A percentile compares a stretch with the other conserved stretches of the same genome.
phyloP scores from a whole-genome alignment of 1,284 basidiomycete species.

The Microstroma glucosiphilum region DNA sequence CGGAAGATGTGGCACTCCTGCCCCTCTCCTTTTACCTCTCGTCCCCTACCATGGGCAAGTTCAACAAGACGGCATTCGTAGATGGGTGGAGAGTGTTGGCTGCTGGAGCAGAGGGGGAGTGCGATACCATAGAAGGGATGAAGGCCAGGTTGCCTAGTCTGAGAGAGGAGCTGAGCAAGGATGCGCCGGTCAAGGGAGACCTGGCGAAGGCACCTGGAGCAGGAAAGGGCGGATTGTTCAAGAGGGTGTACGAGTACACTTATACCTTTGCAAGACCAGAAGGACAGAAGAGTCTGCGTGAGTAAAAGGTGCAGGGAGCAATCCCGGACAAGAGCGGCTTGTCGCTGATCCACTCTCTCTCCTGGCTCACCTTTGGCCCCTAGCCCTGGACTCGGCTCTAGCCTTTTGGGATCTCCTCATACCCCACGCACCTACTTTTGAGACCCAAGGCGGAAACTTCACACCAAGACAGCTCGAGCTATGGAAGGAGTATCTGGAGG shows the following conservation, averaged over 20 bases:
- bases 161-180: slow-evolving; percentile 27
- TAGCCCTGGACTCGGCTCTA: slow-evolving; percentile 67
- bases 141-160: slow-evolving; percentile 26
- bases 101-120: slow-evolving; percentile 8
- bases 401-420: slow-evolving; percentile 81
- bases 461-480: slow-evolving; percentile 62
- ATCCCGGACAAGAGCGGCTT: background rate
- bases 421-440: slow-evolving; percentile 67
- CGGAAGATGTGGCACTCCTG: slow-evolving; percentile 41
- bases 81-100: slow-evolving; percentile 43
- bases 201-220: slow-evolving; percentile 14
- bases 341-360: background rate
- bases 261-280: slow-evolving; percentile 76
- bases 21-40: slow-evolving; percentile 47
- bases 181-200: slow-evolving; percentile 28
- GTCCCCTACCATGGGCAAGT: slow-evolving; percentile 39
- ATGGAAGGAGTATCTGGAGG: slow-evolving; percentile 77
- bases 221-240: slow-evolving; percentile 56
- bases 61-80: slow-evolving; percentile 32
- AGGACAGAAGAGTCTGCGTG: slow-evolving; percentile 58
- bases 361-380: slow-evolving; percentile 23
- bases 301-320: slow-evolving; percentile 13
- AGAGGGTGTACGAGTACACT: slow-evolving; percentile 77
- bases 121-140: slow-evolving; percentile 35
- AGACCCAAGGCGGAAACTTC: slow-evolving; percentile 58